phyloP scores from a whole-genome alignment of 2,329 filamentous ascomycete genomes.

The Penicillium crustosum region DNA sequence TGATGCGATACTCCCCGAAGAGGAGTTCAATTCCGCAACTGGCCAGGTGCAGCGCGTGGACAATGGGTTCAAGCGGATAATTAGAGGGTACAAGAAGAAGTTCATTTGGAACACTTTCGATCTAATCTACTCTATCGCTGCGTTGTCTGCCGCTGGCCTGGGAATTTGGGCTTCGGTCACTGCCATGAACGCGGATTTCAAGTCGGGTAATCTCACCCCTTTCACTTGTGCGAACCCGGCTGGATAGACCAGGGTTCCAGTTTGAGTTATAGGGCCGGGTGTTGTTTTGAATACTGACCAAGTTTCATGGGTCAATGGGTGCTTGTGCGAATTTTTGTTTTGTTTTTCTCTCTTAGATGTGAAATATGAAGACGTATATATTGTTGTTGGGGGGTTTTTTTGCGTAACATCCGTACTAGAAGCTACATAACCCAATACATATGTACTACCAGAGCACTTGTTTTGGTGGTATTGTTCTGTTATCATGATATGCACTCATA shows the following conservation, averaged over 20 bases:
- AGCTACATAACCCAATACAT: too few species aligned
- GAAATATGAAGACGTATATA: not conserved
- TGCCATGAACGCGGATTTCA: conserved; percentile 10
- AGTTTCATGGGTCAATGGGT: not conserved
- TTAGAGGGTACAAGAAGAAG: conserved; percentile 17
- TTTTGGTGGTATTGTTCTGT: too few species aligned
- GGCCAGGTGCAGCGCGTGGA: conserved; percentile 13
- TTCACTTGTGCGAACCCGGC: conserved; percentile 19
- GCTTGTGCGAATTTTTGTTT: not conserved
- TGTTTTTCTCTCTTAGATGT: not conserved
- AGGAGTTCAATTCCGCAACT: conserved; percentile 23
- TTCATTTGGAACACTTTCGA: conserved; percentile 19
- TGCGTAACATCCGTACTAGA: too few species aligned
- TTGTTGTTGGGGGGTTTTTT: not conserved
- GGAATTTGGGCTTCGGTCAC: conserved; percentile 19
- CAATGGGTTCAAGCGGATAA: conserved; percentile 13
- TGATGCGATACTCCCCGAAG: conserved; percentile 25
- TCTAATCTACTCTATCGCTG: conserved; percentile 11
- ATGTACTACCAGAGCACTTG: too few species aligned
- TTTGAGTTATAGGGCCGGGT: not conserved
- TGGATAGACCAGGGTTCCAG: conserved; percentile 1
- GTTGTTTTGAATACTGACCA: not conserved
- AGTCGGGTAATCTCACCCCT: not conserved
- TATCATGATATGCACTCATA: too few species aligned
- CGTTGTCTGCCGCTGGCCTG: conserved; percentile 12